Percentiles rank a stretch among this genome's conserved stretches.
These are phyloP conservation scores for Craterostigma plantagineum DNA, from an alignment of 257 asterid species.

Conservation along the genomic window DNA sequence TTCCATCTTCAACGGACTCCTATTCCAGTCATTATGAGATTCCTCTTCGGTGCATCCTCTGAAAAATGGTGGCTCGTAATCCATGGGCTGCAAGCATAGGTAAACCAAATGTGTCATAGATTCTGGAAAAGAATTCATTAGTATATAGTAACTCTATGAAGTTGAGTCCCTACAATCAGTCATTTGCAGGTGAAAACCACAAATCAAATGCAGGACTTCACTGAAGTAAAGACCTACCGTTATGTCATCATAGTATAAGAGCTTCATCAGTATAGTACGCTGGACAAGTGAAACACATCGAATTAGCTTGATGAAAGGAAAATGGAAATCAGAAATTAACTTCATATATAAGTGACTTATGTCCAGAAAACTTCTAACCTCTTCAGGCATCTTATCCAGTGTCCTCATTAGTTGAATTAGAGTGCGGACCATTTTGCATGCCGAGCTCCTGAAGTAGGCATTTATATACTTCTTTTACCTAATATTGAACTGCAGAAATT, in stretches of 20 bases:
- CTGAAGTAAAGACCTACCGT: conserved; percentile 53
- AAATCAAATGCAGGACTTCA: conserved; percentile 4
- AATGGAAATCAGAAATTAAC: conserved; percentile 6
- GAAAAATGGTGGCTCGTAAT: conserved; percentile 90
- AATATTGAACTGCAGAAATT: not conserved
- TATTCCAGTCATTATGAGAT: conserved; percentile 59
- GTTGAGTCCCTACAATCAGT: conserved; percentile 6
- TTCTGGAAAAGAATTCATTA: no score
- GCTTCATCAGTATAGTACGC: conserved; percentile 94
- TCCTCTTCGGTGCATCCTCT: conserved; percentile 79
- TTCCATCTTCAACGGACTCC: conserved; percentile 68
- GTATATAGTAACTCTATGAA: not conserved
- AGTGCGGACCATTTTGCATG: conserved; percentile 4
- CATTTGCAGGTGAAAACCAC: conserved; percentile 1
- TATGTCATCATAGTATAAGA: conserved; percentile 63
- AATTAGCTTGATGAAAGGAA: conserved; percentile 8
- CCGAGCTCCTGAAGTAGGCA: not conserved
- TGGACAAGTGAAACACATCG: conserved; percentile 23
- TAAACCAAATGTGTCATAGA: no score
- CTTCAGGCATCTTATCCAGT: conserved; percentile 85
- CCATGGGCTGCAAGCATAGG: conserved; percentile 58
- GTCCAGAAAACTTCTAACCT: conserved; percentile 27
- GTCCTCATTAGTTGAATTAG: conserved; percentile 52
- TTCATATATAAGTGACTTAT: conserved; percentile 4
- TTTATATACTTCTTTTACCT: no score